These are phyloP conservation scores for Fusarium sp. DNA, from an alignment of 2,329 filamentous ascomycete genomes.

Conservation along the genomic window DNA sequence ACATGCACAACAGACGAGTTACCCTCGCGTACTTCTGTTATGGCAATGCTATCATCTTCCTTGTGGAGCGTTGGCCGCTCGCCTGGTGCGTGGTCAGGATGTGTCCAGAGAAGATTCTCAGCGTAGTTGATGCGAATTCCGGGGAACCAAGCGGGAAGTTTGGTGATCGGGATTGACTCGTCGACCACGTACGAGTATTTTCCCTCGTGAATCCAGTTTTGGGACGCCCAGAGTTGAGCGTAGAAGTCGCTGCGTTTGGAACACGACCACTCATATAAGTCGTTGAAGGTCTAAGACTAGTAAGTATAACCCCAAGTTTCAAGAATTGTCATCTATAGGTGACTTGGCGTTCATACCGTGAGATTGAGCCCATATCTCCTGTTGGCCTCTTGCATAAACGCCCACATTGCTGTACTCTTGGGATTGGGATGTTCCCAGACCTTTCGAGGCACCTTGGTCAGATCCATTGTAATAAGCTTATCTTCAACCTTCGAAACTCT, in stretches of 20 bases:
- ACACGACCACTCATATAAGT: slow-evolving; percentile 80
- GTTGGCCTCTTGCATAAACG: slow-evolving; percentile 78
- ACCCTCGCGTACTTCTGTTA: slow-evolving; percentile 82
- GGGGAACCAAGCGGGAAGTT: slow-evolving; percentile 82
- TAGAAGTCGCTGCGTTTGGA: slow-evolving; percentile 75
- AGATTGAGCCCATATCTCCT: slow-evolving; percentile 68
- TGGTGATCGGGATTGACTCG: slow-evolving; percentile 77
- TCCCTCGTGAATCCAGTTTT: slow-evolving; percentile 75
- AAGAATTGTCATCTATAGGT: rapidly evolving
- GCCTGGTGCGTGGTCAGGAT: slow-evolving; percentile 58
- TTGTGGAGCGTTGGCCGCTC: slow-evolving; percentile 71
- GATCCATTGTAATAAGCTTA: slow-evolving; percentile 47
- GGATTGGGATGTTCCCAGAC: slow-evolving; percentile 78
- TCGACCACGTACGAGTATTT: slow-evolving; percentile 74
- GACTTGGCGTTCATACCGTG: slow-evolving; percentile 60
- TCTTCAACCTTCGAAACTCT: background rate
- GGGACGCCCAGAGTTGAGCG: slow-evolving; percentile 72
- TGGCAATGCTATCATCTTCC: slow-evolving; percentile 78
- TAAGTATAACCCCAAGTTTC: background rate
- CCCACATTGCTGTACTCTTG: slow-evolving; percentile 74
- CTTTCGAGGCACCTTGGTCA: slow-evolving; percentile 66
- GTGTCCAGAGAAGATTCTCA: slow-evolving; percentile 82
- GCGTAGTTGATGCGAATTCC: slow-evolving; percentile 83
- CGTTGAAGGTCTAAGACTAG: slow-evolving; percentile 70
- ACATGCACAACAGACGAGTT: slow-evolving; percentile 68